Percentiles rank a stretch among this genome's conserved stretches.
Evolutionary conservation across 306 rosid species (phyloP).

Genomic region (Lathyrus tuberosus): DNA sequence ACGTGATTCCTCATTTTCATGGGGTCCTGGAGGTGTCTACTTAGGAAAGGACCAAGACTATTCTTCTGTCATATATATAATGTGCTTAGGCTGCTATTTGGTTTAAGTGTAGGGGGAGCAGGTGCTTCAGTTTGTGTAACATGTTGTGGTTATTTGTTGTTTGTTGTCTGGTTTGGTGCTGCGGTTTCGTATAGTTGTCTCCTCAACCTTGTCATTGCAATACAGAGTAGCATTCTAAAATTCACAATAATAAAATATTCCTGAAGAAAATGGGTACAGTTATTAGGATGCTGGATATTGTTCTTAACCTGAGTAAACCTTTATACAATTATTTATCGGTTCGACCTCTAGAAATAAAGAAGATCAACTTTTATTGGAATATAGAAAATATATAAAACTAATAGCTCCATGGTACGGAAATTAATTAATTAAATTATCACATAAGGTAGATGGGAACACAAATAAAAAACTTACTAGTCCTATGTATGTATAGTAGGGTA

Average conservation of each 20-base stretch:
- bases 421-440: slow-evolving; percentile 1
- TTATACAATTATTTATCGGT: not conserved
- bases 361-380: slow-evolving; percentile 4
- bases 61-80: too few species aligned
- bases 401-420: not conserved
- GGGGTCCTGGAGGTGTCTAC: too few species aligned
- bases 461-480: not conserved
- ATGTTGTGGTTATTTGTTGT: too few species aligned
- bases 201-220: slow-evolving; percentile 6
- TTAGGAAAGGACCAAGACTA: too few species aligned
- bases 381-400: not conserved
- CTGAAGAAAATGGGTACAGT: slow-evolving; percentile 9
- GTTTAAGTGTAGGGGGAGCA: too few species aligned
- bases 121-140: too few species aligned
- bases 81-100: too few species aligned
- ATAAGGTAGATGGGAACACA: not conserved
- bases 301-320: slow-evolving; percentile 16
- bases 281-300: slow-evolving; percentile 8
- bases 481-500: not conserved
- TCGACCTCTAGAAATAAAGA: not conserved
- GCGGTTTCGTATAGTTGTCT: too few species aligned
- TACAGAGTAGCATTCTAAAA: slow-evolving; percentile 4
- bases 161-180: too few species aligned
- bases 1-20: too few species aligned
- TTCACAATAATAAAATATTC: slow-evolving; percentile 5